Base-by-base conservation (phyloP, 108 stramenopile species). In the Nitzschia palea region DNA sequence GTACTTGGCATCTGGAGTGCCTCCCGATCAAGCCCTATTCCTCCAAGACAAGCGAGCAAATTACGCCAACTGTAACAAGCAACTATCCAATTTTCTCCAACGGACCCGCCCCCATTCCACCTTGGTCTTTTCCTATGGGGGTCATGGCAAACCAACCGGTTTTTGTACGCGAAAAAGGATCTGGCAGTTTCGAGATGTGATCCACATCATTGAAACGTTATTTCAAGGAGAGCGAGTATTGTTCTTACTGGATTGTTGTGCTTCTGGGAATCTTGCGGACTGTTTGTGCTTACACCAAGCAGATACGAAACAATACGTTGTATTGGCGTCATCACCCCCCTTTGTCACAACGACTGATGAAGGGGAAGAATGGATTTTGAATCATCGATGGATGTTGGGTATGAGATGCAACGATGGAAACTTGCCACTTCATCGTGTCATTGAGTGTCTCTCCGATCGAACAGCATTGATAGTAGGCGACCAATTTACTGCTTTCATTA, bases 331-430 rank as follows among this genome's bases (percentile, higher is more conserved):
- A 33, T 32, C 62, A n/a, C 71, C 62, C 14, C 62, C 71, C 4
- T 73, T 55, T 45, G n/a, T 73, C 2, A 37, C 4, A 17, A 35
- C 71, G 22, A 56, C 32, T 8, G 62, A 63, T 23, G 62, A 58
- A n/a, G 70, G 62, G 22, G 63, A 61, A 18, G 71, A 73, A 62
- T 73, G 71, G 71, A 54, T 73, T 27, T 22, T 73, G 3, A 65
- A 12, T 32, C 48, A 48, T 25, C 47, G 50, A 37, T 73, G 71
- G 71, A 64, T 73, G 23, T 34, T 40, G 40, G 30, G 48, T 23
- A 73, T 73, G 71, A 47, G 63, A 17, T 45, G 42, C 9, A 32
- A 20, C 29, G 54, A 55, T 20, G 54, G 54, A 30, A 55, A 55
- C 6, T 8, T 29, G 4, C 30, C 28, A 14, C 29, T 31, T 8